Base-by-base conservation (phyloP, 345 rosid species). In the Stellera chamaejasme region DNA sequence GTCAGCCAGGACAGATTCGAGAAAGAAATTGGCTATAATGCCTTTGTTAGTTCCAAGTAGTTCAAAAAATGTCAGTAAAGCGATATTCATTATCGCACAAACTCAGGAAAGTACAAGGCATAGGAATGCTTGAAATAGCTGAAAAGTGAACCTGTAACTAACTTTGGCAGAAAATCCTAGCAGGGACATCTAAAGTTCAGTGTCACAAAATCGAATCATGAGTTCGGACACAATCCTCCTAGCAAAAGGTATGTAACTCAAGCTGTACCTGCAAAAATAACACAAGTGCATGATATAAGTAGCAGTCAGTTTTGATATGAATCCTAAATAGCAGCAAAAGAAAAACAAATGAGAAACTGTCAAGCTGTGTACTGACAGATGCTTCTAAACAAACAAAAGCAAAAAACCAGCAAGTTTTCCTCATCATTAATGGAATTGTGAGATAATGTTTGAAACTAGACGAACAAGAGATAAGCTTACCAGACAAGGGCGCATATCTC, bases 231-330 rank as follows among this genome's bases (percentile, higher is more conserved):
- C 84, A 74, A 82, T 80, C 59, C 82, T 78, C 19, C 95, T 75
- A 19, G 95, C 97, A 57, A 93, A 93, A 32, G 97, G 99, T 44
- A 93, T 80, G 41, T 84, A 93, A 61, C 96, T 89, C 63, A 93
- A 77, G 60, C 94, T 62, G 74, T 89, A 93, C 99, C 99, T 93
- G 96, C 50, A 81, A 67, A 32, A 5, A 5, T 19, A 58, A 53
- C 47, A 65, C 39, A 67, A 70, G 58, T 11, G 44, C 39, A 51
- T 7, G 10, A 25, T 44, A 36, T 59, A 26, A 70, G 47, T 15
- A 27, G 1, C 8, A 19, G 6, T 48, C 25, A 13, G 19, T 7
- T 48, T 13, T 14, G 19, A 14, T 13, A 5, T 4, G 50, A 14
- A 13, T 3, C 11, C 47, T 13, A n/a, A 58, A 32, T 8, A 26